A percentile compares a stretch with the other conserved stretches of the same genome.
These are phyloP conservation scores for Boletus rubroflammeus DNA, from an alignment of 768 basidiomycete genomes.

Conservation along the genomic window DNA sequence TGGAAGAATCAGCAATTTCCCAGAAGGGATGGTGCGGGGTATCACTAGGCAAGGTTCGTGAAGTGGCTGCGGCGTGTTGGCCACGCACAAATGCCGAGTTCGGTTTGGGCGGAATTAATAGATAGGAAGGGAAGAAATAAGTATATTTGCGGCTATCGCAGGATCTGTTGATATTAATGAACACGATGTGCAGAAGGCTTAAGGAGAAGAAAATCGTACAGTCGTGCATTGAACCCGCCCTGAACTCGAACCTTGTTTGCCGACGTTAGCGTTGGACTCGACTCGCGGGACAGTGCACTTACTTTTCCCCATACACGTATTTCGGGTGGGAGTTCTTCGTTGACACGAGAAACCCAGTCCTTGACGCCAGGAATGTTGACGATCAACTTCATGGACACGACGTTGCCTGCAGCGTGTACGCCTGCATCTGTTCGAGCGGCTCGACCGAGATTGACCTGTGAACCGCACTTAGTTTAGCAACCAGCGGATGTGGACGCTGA, in stretches of 20 bases:
- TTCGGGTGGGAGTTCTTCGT: slow-evolving; percentile 84
- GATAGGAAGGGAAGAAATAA: slow-evolving; percentile 93
- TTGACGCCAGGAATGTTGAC: slow-evolving; percentile 64
- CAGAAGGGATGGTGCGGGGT: slow-evolving; percentile 58
- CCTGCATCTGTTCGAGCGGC: slow-evolving; percentile 97
- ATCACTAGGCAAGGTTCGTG: slow-evolving; percentile 9
- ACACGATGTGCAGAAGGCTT: not conserved
- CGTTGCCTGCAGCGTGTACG: slow-evolving; percentile 94
- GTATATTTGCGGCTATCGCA: slow-evolving; percentile 98
- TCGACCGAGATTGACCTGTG: slow-evolving; percentile 75
- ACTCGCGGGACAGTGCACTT: slow-evolving; percentile 28
- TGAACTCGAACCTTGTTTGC: slow-evolving; percentile 57
- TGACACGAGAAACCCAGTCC: slow-evolving; percentile 70
- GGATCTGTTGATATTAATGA: slow-evolving; percentile 42
- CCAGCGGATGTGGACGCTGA: not conserved
- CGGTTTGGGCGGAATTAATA: slow-evolving; percentile 87
- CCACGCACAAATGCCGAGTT: slow-evolving; percentile 54
- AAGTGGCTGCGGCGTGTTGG: slow-evolving; percentile 34
- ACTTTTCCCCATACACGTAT: slow-evolving; percentile 92
- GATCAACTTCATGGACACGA: slow-evolving; percentile 91
- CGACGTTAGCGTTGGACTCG: not conserved
- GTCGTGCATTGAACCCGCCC: slow-evolving; percentile 78
- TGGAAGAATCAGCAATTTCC: slow-evolving; percentile 40
- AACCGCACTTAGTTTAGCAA: not conserved
- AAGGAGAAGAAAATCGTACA: slow-evolving; percentile 39